These are phyloP conservation scores for Ophiostoma fasciatum DNA, from an alignment of 2,329 filamentous ascomycete genomes.

Conservation along the genomic window DNA sequence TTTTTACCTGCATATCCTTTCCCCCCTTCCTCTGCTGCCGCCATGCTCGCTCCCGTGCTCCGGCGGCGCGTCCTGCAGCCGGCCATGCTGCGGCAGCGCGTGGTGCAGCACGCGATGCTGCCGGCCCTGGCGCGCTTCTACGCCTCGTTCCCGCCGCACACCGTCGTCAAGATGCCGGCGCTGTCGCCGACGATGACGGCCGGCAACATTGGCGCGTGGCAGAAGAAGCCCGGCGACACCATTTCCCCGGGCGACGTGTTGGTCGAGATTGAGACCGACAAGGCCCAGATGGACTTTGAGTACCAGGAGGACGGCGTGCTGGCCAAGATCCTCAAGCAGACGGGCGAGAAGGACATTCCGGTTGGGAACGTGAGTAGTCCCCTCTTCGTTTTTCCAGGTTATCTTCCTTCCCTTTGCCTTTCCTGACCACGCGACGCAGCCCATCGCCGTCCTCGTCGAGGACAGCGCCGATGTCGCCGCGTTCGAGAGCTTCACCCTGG, in stretches of 20 bases:
- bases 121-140: conserved; percentile 46
- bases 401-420: not conserved
- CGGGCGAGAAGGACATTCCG: conserved; percentile 82
- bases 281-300: conserved; percentile 90
- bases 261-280: conserved; percentile 87
- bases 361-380: conserved; percentile 72
- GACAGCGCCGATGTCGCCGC: conserved; percentile 76
- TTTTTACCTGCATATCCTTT: not conserved
- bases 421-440: conserved; percentile 36
- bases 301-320: conserved; percentile 79
- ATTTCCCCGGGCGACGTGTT: conserved; percentile 86
- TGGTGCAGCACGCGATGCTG: too few species aligned
- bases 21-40: not conserved
- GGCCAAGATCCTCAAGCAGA: conserved; percentile 82
- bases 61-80: conserved; percentile 46
- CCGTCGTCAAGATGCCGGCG: conserved; percentile 93
- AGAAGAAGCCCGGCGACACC: conserved; percentile 87
- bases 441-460: conserved; percentile 89
- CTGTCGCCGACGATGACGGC: conserved; percentile 95
- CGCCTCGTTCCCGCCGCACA: conserved; percentile 87
- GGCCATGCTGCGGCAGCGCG: conserved; percentile 21
- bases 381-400: not conserved
- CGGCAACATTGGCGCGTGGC: conserved; percentile 93
- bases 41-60: conserved; percentile 49
- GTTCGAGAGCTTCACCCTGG: conserved; percentile 76